Percentiles rank a stretch among this genome's conserved stretches.
phyloP scores from a whole-genome alignment of 2,329 filamentous ascomycete species.

The Sporothrix phasma region DNA sequence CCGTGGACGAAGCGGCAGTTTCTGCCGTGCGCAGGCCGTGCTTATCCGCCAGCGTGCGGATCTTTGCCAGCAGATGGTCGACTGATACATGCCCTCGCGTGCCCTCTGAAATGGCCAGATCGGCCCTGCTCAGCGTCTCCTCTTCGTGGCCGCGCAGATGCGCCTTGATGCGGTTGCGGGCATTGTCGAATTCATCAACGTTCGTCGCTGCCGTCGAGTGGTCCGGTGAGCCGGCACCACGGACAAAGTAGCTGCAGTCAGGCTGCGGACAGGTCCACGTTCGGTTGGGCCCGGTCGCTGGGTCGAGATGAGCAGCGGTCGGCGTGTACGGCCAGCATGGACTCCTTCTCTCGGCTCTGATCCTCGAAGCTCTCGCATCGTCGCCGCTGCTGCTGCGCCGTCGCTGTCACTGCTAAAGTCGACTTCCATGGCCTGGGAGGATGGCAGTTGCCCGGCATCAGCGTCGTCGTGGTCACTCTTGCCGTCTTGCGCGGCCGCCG shows the following conservation, averaged over 20 bases:
- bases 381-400: constrained; percentile 10
- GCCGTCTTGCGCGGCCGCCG: constrained; percentile 8
- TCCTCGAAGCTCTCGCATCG: constrained; percentile 8
- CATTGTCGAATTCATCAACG: background rate
- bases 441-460: background rate
- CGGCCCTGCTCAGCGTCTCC: constrained; percentile 37
- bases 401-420: background rate
- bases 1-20: background rate
- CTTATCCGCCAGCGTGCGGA: constrained; percentile 37
- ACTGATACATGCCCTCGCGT: constrained; percentile 44
- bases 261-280: constrained; percentile 58
- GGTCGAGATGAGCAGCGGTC: constrained; percentile 39
- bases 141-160: constrained; percentile 54
- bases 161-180: constrained; percentile 45
- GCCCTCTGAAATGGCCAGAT: constrained; percentile 48
- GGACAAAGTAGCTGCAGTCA: constrained; percentile 54
- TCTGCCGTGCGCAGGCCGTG: background rate
- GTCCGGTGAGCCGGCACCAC: constrained; percentile 22
- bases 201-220: background rate
- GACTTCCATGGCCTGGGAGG: background rate
- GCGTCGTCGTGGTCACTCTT: background rate
- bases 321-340: constrained; percentile 36
- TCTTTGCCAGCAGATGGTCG: constrained; percentile 47
- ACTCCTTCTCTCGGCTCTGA: background rate
- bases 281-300: constrained; percentile 46